Evolutionary conservation across 1,284 basidiomycete species (phyloP).

Genomic region (Mycena citricolor): DNA sequence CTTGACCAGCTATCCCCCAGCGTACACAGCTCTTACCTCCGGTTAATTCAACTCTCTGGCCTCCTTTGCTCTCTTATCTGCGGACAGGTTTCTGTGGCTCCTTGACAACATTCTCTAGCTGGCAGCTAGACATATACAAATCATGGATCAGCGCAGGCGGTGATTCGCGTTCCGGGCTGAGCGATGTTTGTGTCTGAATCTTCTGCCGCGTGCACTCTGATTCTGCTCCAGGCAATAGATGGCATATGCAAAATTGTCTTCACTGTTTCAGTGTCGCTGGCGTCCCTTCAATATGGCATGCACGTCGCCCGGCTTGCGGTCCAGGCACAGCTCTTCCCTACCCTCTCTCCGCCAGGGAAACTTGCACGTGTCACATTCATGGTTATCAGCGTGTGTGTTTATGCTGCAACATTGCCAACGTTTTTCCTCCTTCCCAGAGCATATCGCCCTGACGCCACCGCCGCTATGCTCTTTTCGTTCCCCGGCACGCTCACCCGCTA

Average conservation of each 20-base stretch:
- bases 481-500: constrained; percentile 89
- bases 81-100: constrained; percentile 88
- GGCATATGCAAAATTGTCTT: constrained; percentile 82
- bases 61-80: constrained; percentile 7
- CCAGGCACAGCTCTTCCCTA: constrained; percentile 42
- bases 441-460: constrained; percentile 80
- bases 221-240: constrained; percentile 69
- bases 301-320: constrained; percentile 48
- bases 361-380: constrained; percentile 46
- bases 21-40: constrained; percentile 88
- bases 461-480: constrained; percentile 88
- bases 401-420: constrained; percentile 68
- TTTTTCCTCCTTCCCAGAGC: constrained; percentile 74
- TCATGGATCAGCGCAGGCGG: constrained; percentile 78
- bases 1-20: constrained; percentile 71
- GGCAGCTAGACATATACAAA: constrained; percentile 88
- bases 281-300: constrained; percentile 60
- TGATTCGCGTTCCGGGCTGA: constrained; percentile 65
- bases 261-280: constrained; percentile 73
- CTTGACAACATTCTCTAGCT: constrained; percentile 93
- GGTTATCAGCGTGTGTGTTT: constrained; percentile 52
- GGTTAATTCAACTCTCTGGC: constrained; percentile 42
- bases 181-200: constrained; percentile 61
- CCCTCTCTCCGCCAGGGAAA: constrained; percentile 39
- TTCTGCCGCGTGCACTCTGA: constrained; percentile 12